Percentiles rank a stretch among this genome's conserved stretches.
Conservation (phyloP, 129 eudicot genomes). For the Flaveria bidentis region DNA sequence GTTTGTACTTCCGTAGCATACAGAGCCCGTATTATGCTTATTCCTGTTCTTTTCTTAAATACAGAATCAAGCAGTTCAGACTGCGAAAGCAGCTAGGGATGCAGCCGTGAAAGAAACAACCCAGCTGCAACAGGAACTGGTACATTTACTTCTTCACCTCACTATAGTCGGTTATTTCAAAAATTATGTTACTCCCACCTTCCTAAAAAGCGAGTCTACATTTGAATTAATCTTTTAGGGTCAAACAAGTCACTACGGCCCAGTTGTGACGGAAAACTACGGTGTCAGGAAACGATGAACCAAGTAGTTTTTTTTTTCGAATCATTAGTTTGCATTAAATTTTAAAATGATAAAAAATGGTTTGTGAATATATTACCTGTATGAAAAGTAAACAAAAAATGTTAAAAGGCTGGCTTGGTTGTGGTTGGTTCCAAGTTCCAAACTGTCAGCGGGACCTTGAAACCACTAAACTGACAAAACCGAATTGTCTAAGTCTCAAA, state of each 20-base stretch:
- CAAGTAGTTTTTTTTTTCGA: not conserved
- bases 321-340: not conserved
- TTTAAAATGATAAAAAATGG: not conserved
- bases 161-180: not conserved
- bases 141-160: conserved; percentile 27
- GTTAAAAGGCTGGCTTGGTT: not conserved
- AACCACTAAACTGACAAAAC: not conserved
- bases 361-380: not conserved
- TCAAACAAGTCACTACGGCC: not conserved
- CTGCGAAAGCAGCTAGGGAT: conserved; percentile 69
- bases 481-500: not conserved
- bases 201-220: not conserved
- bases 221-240: not conserved
- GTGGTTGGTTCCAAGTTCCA: not conserved
- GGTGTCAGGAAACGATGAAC: not conserved
- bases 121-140: conserved; percentile 76
- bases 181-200: not conserved
- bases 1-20: not conserved
- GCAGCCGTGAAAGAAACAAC: conserved; percentile 64
- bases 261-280: not conserved
- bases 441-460: not conserved
- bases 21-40: conserved; percentile 1
- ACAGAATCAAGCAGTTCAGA: conserved; percentile 57
- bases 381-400: not conserved
- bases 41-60: not conserved